Base-by-base conservation (phyloP, 192 early-diverging fungal genomes). In the Podochytrium sp. region DNA sequence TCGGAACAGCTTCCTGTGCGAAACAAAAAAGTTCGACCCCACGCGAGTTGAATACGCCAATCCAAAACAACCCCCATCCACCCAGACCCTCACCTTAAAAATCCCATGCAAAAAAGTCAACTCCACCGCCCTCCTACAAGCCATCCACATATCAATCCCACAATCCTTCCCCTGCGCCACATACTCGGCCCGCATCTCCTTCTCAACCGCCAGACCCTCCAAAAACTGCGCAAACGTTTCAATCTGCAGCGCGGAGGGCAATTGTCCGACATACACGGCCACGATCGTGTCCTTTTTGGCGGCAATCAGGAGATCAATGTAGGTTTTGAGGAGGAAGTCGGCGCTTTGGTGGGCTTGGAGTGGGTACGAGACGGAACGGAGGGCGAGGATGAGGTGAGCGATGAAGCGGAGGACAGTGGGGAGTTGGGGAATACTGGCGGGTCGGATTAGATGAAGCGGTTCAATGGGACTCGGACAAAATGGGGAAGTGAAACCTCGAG, bases 391-490 rank as follows among this genome's bases (percentile, higher is more conserved):
- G 6, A 88, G 79, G 62, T 94, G 92, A 0, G 87, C 84, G 43
- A 92, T 74, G 61, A 95, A 85, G 18, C 92, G 90, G 43, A 94
- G 73, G 50, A 92, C 73, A 39, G 89, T 84, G 33, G 77, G 80
- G 50, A 74, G 75, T 29, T 81, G 65, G 29, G 75, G 60, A 1
- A 71, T 58, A 1, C 58, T 74, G 23, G 33, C 0, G 29, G 40
- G 30, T 2, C 16, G 18, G 0, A 34, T 53, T 3, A 56, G 37
- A 35, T 5, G 37, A 40, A n/a, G 16, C 16, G 62, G 18, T 39
- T 58, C 18, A 52, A n/a, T 14, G 35, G 14, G 33, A 67, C 18
- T 23, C 55, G 59, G 32, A 10, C 30, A 71, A 51, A 29, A 18
- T 6, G 12, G 12, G 5, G n/a, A n/a, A n/a, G n/a, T n/a, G n/a